Percentiles rank a stretch among this genome's conserved stretches.
Evolutionary conservation across 1,284 basidiomycete genomes (phyloP).

Genomic region (Ganoderma lingzhi): DNA sequence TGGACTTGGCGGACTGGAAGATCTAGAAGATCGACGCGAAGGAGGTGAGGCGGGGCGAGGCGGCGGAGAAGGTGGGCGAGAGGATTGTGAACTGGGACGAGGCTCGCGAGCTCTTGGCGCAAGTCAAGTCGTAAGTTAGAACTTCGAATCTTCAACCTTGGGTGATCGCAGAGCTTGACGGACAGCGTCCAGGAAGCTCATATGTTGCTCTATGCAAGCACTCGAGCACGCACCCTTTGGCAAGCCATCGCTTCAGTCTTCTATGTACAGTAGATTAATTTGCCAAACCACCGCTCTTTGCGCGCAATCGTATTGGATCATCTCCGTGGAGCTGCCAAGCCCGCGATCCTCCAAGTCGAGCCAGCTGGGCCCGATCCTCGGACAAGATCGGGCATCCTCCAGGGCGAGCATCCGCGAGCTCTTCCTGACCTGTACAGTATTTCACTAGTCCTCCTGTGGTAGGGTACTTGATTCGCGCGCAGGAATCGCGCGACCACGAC

Average conservation of each 20-base stretch:
- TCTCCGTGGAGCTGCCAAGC: not conserved
- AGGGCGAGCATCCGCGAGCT: not conserved
- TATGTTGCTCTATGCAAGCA: too few relatives aligned
- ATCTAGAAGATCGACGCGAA: constrained; percentile 63
- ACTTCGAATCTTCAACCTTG: too few relatives aligned
- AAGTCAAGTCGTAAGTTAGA: too few relatives aligned
- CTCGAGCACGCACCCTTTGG: too few relatives aligned
- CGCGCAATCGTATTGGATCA: not conserved
- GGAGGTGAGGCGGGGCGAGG: constrained; percentile 66
- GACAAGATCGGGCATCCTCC: not conserved
- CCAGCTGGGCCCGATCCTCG: not conserved
- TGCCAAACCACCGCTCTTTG: constrained; percentile 1
- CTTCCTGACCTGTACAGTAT: not conserved
- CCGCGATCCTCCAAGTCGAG: not conserved
- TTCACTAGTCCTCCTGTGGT: not conserved
- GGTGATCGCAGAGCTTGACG: too few relatives aligned
- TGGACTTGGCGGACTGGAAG: constrained; percentile 75
- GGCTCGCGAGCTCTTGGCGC: constrained; percentile 36
- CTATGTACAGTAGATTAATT: not conserved
- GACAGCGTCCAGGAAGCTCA: too few relatives aligned
- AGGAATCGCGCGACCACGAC: not conserved
- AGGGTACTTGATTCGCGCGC: not conserved
- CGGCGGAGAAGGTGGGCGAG: constrained; percentile 78
- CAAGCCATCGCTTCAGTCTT: too few relatives aligned
- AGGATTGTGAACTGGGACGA: constrained; percentile 69